Conservation (phyloP, 192 early-diverging fungal genomes). For the Coemansia aciculifera region DNA sequence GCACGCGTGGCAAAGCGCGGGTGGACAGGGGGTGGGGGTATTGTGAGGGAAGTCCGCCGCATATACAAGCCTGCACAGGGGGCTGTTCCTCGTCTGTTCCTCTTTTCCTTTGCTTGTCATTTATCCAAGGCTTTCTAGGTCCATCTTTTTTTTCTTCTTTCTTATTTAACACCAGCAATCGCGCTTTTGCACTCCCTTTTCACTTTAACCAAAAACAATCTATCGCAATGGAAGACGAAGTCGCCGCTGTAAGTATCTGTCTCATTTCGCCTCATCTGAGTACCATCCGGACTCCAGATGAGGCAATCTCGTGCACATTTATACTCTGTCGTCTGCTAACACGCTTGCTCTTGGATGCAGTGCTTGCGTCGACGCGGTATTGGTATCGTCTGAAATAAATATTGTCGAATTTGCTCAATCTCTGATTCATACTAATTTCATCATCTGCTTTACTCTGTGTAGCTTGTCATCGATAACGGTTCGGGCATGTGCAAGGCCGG, state of each 20-base stretch:
- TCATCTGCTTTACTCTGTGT: slow-evolving; percentile 18
- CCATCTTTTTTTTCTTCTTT: slow-evolving; percentile 12
- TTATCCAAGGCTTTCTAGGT: slow-evolving; percentile 4
- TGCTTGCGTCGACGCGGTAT: not conserved
- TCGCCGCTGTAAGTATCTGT: slow-evolving; percentile 71
- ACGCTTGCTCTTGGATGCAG: not conserved
- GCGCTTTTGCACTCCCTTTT: slow-evolving; percentile 16
- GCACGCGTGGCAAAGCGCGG: slow-evolving; percentile 24
- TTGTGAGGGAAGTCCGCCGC: not conserved
- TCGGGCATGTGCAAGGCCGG: slow-evolving; percentile 96
- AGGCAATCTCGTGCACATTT: not conserved
- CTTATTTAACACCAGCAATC: slow-evolving; percentile 17
- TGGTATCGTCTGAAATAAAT: not conserved
- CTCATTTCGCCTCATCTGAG: not conserved
- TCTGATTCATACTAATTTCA: slow-evolving; percentile 18
- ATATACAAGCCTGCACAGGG: slow-evolving; percentile 17
- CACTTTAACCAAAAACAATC: slow-evolving; percentile 30
- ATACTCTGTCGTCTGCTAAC: not conserved
- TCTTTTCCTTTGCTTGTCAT: slow-evolving; percentile 18
- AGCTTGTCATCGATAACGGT: slow-evolving; percentile 90
- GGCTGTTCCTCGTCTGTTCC: slow-evolving; percentile 2
- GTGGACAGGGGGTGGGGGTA: slow-evolving; percentile 21
- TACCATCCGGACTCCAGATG: not conserved
- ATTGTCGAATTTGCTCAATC: slow-evolving; percentile 28
- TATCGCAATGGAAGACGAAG: slow-evolving; percentile 75